Conservation (phyloP, 1,139 yeast genomes). For the Spathaspora sp. region DNA sequence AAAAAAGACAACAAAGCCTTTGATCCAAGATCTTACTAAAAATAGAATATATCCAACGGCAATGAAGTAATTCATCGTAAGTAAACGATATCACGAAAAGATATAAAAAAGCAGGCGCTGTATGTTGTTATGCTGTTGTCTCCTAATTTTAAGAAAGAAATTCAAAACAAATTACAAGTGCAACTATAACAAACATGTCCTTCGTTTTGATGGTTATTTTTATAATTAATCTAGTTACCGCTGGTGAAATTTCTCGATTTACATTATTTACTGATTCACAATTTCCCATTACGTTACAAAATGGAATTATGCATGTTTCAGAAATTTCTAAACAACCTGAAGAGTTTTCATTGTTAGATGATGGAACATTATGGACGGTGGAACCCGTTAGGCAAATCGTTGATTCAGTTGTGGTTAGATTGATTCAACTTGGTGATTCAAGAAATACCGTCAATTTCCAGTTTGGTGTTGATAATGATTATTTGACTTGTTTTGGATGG, state of each 20-base stretch:
- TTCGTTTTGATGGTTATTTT: background rate
- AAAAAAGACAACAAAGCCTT: background rate
- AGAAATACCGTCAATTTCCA: background rate
- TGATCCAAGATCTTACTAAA: background rate
- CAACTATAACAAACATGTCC: background rate
- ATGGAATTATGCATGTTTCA: conserved; percentile 1
- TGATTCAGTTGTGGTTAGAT: background rate
- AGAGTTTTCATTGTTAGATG: conserved; percentile 3
- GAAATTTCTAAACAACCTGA: background rate
- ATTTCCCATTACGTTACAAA: background rate
- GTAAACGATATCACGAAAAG: background rate
- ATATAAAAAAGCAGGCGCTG: background rate
- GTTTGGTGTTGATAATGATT: conserved; percentile 1
- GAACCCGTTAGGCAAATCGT: conserved; percentile 1
- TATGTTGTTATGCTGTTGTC: background rate
- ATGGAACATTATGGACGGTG: conserved; percentile 4
- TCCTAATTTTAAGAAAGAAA: background rate
- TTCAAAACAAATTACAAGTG: background rate
- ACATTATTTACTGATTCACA: conserved; percentile 1
- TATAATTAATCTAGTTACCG: background rate
- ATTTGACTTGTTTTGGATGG: conserved; percentile 1
- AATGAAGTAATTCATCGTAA: background rate
- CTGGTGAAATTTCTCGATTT: background rate
- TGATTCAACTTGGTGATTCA: background rate
- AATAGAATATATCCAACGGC: background rate